Percentiles rank a stretch among this genome's conserved stretches.
These are phyloP conservation scores for Glomus cerebriforme DNA, from an alignment of 192 early-diverging fungal species.

Conservation along the genomic window DNA sequence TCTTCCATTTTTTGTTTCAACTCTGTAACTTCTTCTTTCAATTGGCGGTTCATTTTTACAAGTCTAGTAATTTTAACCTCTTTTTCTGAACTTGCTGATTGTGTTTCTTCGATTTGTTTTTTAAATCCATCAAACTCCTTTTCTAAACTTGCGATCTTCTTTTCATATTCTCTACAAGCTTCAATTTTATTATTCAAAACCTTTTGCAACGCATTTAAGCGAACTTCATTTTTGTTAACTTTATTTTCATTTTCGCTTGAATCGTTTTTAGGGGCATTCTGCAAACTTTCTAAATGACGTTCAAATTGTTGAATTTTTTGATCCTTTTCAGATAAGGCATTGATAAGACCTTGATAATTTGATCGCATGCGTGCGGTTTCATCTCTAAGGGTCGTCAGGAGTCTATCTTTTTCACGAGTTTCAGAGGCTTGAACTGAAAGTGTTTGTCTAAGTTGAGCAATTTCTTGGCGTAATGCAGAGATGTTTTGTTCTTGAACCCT, in stretches of 20 bases:
- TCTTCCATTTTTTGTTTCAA: constrained; percentile 34
- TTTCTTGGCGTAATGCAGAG: constrained; percentile 13
- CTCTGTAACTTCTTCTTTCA: constrained; percentile 30
- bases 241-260: constrained; percentile 9
- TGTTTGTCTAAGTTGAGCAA: constrained; percentile 12
- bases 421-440: constrained; percentile 2
- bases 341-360: constrained; percentile 28
- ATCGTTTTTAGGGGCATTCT: neutral
- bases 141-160: constrained; percentile 21
- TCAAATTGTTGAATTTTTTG: constrained; percentile 25
- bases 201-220: constrained; percentile 30
- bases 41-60: constrained; percentile 30
- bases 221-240: constrained; percentile 27
- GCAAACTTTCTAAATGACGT: constrained; percentile 24
- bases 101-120: constrained; percentile 20
- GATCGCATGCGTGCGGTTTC: constrained; percentile 21
- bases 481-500: constrained; percentile 20
- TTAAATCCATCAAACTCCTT: constrained; percentile 20
- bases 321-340: constrained; percentile 26
- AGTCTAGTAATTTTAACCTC: constrained; percentile 24
- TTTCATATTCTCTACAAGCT: constrained; percentile 31
- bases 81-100: constrained; percentile 23
- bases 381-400: neutral
- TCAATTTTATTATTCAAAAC: constrained; percentile 32
- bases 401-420: constrained; percentile 17